Conservation (phyloP, 129 eudicot species). For the Sambucus nigra region DNA sequence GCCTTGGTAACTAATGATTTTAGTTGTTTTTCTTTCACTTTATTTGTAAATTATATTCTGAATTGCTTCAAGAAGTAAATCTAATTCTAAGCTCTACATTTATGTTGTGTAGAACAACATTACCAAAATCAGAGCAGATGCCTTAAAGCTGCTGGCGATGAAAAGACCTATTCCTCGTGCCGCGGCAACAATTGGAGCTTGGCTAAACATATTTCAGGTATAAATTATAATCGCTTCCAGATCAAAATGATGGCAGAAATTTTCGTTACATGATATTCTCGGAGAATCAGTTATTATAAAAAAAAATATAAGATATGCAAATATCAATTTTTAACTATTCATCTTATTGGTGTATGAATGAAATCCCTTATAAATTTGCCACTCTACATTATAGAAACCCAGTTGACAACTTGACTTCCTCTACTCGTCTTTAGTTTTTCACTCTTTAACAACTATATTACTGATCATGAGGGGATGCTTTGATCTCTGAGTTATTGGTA, state of each 20-base stretch:
- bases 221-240: not conserved
- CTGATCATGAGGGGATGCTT: conserved; percentile 4
- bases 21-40: not conserved
- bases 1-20: conserved; percentile 44
- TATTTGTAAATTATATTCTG: not conserved
- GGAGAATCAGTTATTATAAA: too few relatives aligned
- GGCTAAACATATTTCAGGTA: conserved; percentile 96
- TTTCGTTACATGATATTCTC: too few relatives aligned
- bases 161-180: conserved; percentile 83
- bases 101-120: conserved; percentile 53
- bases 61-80: conserved; percentile 3
- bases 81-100: conserved; percentile 5
- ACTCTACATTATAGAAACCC: too few relatives aligned
- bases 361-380: not conserved
- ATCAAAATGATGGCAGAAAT: too few relatives aligned
- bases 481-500: conserved; percentile 63
- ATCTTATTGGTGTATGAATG: not conserved
- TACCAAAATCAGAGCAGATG: conserved; percentile 90
- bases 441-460: not conserved
- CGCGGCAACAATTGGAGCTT: conserved; percentile 86
- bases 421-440: not conserved
- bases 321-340: not conserved
- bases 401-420: too few relatives aligned
- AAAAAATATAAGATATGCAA: too few relatives aligned
- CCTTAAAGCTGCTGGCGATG: conserved; percentile 80